phyloP scores from a whole-genome alignment of 768 basidiomycete species.

The Mycena amicta region DNA sequence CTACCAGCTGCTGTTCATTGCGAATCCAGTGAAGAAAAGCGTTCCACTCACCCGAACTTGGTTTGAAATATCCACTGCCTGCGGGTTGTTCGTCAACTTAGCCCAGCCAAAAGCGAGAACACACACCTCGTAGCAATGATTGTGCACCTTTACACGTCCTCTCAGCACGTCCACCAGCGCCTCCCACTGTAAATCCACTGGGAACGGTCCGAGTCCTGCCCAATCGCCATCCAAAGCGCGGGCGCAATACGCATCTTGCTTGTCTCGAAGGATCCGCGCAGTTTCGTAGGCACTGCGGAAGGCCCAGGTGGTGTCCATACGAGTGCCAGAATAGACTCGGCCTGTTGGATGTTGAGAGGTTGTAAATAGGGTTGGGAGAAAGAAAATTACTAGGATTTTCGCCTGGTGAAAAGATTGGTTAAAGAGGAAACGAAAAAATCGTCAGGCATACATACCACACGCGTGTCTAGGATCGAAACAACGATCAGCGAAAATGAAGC shows the following conservation, averaged over 20 bases:
- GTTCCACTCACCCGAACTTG: background rate
- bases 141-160: constrained; percentile 69
- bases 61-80: background rate
- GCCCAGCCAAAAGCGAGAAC: background rate
- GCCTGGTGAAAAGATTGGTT: too few species aligned
- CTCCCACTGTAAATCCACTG: constrained; percentile 72
- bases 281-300: constrained; percentile 74
- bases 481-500: too few species aligned
- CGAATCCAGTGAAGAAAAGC: background rate
- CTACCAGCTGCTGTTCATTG: constrained; percentile 29
- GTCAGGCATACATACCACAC: constrained; percentile 70
- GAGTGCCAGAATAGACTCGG: constrained; percentile 45
- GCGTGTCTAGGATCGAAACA: constrained; percentile 72
- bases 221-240: constrained; percentile 49
- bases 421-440: too few species aligned
- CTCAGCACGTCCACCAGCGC: constrained; percentile 70
- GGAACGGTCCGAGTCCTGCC: constrained; percentile 53
- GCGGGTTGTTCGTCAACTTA: too few species aligned
- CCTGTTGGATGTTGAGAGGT: background rate
- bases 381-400: constrained; percentile 17
- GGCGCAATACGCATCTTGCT: constrained; percentile 69
- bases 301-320: constrained; percentile 68
- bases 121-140: constrained; percentile 43
- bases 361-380: background rate
- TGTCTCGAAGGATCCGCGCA: constrained; percentile 63